phyloP scores from a whole-genome alignment of 805 yeast species.

The Nakazawaea molendinolei region DNA sequence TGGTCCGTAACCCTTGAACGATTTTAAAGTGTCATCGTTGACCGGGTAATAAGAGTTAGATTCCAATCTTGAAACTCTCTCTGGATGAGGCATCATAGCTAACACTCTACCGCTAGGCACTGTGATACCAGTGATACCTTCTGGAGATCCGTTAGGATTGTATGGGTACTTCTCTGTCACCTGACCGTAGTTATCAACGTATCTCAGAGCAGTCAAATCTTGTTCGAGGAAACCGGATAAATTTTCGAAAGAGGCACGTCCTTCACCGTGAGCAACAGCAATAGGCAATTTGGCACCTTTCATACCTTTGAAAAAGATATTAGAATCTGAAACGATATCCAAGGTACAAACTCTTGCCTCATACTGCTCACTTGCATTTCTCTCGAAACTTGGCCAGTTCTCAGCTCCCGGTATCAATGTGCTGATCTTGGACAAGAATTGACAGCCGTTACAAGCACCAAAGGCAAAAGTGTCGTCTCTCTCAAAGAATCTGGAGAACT shows the following conservation, averaged over 20 bases:
- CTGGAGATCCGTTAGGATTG: conserved; percentile 95
- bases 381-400: conserved; percentile 93
- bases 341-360: conserved; percentile 93
- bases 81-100: conserved; percentile 99
- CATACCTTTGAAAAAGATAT: conserved; percentile 83
- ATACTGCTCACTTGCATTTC: conserved; percentile 87
- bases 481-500: conserved; percentile 76
- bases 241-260: conserved; percentile 70
- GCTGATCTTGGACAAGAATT: conserved; percentile 82
- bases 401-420: conserved; percentile 89
- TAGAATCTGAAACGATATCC: conserved; percentile 55
- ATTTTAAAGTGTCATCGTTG: conserved; percentile 36
- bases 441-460: conserved; percentile 99
- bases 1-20: conserved; percentile 85
- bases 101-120: conserved; percentile 91
- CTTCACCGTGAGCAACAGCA: conserved; percentile 99
- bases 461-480: conserved; percentile 92
- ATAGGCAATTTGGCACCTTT: conserved; percentile 90
- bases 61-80: conserved; percentile 83
- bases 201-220: conserved; percentile 64
- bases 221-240: conserved; percentile 41
- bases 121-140: conserved; percentile 87
- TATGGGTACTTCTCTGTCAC: conserved; percentile 79
- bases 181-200: conserved; percentile 86
- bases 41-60: conserved; percentile 87